These are phyloP conservation scores for Phaeosphaeriaceae sp. DNA, from an alignment of 2,329 filamentous ascomycete genomes.

Conservation along the genomic window DNA sequence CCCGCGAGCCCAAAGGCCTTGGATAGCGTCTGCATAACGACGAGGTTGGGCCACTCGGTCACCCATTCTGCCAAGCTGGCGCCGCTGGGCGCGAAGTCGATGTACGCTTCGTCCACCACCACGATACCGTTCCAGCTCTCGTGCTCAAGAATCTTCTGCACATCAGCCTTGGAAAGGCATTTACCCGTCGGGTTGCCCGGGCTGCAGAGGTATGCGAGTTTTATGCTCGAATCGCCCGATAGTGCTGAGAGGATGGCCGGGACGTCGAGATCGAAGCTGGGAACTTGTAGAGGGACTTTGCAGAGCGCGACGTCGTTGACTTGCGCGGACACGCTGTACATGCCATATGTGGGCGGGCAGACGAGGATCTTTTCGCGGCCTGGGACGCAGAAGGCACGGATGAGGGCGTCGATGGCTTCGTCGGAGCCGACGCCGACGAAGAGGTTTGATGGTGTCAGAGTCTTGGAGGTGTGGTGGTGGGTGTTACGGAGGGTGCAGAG, in stretches of 20 bases:
- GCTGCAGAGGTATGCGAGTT: slow-evolving; percentile 90
- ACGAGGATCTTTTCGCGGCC: slow-evolving; percentile 89
- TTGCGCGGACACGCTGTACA: slow-evolving; percentile 94
- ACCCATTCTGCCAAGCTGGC: slow-evolving; percentile 91
- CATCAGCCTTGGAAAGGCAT: slow-evolving; percentile 75
- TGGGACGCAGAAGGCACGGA: slow-evolving; percentile 91
- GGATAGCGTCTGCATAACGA: slow-evolving; percentile 98
- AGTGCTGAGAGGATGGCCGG: slow-evolving; percentile 72
- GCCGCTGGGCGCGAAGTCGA: slow-evolving; percentile 85
- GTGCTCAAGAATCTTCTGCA: slow-evolving; percentile 78
- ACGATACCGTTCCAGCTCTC: slow-evolving; percentile 95
- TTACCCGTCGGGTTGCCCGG: slow-evolving; percentile 93
- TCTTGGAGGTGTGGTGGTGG: slow-evolving; percentile 76
- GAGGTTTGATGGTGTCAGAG: slow-evolving; percentile 79
- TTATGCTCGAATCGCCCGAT: slow-evolving; percentile 71
- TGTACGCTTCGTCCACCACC: slow-evolving; percentile 93
- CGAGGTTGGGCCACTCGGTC: slow-evolving; percentile 89
- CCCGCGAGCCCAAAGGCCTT: slow-evolving; percentile 97
- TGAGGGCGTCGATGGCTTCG: slow-evolving; percentile 92
- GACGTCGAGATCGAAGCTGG: slow-evolving; percentile 75
- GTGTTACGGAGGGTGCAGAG: slow-evolving; percentile 90
- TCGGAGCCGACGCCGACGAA: slow-evolving; percentile 97
- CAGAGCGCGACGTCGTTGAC: slow-evolving; percentile 90
- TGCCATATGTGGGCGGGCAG: slow-evolving; percentile 96
- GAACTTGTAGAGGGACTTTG: slow-evolving; percentile 80